Base-by-base conservation (phyloP, 1,284 basidiomycete species). In the Malassezia dermatis region DNA sequence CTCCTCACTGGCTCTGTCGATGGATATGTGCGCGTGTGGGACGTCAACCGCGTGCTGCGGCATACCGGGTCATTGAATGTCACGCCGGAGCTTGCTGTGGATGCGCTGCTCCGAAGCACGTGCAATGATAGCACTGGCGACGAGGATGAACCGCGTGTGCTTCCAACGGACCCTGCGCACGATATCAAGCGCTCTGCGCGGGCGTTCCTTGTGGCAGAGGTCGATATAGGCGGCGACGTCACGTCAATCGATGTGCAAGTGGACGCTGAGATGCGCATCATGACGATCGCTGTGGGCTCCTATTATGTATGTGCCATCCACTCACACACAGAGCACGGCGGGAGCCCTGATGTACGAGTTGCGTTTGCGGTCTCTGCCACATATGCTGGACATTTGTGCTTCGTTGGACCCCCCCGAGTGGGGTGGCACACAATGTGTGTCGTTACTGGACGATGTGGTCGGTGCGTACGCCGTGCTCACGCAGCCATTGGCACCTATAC, bases 1-100 rank as follows among this genome's bases (percentile, higher is more conserved):
- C 50, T 61, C 26, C 19, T 61, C 11, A 61, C 59, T n/a, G 59
- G 57, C 13, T 53, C 59, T 8, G 59, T 61, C 12, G 59, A 61
- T 26, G 57, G 57, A 2, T 61, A 30, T 17, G 55, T 59, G 42
- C 48, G 58, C 8, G 55, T 61, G 8, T 61, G 56, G 53, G 57
- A 61, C 37, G 34, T 61, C 19, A 32, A 26, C 24, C 43, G 48
- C 19, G 32, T 45, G 23, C n/a, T 48, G 32, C 41, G 37, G 13
- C 35, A 31, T 1, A 13, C 8, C 3, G 40, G 49, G 7, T n/a
- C 21, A 5, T 23, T 54, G 8, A 48, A 54, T 24, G 43, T 50
- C 26, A 45, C 51, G 27, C 28, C 23, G 34, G 42, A 40, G 26
- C 44, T 45, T 4, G 23, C 21, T 19, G 32, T 21, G 15, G 44